These are phyloP conservation scores for Nothophoma quercina DNA, from an alignment of 2,329 filamentous ascomycete species.

Conservation along the genomic window DNA sequence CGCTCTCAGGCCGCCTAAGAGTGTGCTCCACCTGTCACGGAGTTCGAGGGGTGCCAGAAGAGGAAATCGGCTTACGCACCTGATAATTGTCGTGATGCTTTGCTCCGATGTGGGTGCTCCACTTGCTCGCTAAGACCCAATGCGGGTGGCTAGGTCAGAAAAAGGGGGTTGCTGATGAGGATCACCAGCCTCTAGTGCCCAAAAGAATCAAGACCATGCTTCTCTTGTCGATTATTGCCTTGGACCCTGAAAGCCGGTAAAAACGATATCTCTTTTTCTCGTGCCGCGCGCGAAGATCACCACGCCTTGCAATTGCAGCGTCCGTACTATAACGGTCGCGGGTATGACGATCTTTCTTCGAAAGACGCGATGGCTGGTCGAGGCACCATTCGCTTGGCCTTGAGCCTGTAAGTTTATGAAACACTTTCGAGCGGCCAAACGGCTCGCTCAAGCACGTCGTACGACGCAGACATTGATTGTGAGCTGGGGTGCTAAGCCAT, in stretches of 20 bases:
- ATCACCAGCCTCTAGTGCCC: slow-evolving; percentile 1
- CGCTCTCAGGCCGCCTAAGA: neutral
- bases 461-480: slow-evolving; percentile 8
- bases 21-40: neutral
- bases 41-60: neutral
- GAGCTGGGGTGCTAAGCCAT: slow-evolving; percentile 3
- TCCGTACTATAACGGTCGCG: slow-evolving; percentile 4
- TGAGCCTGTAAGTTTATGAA: neutral
- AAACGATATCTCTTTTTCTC: slow-evolving; percentile 10
- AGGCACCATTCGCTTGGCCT: slow-evolving; percentile 1
- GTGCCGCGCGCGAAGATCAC: slow-evolving; percentile 10
- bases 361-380: neutral
- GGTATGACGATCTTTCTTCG: slow-evolving; percentile 1
- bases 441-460: slow-evolving; percentile 6
- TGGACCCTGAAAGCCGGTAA: slow-evolving; percentile 18
- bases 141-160: slow-evolving; percentile 5
- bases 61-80: slow-evolving; percentile 5
- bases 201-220: slow-evolving; percentile 5
- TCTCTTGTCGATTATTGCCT: slow-evolving; percentile 7
- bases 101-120: slow-evolving; percentile 8
- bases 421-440: slow-evolving; percentile 1
- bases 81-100: slow-evolving; percentile 1
- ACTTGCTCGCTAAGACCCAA: slow-evolving; percentile 9
- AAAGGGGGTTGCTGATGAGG: slow-evolving; percentile 4
- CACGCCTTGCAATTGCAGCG: slow-evolving; percentile 4